A percentile compares a stretch with the other conserved stretches of the same genome.
Evolutionary conservation across 306 rosid genomes (phyloP).

Genomic region (Sphenostylis stenocarpa): DNA sequence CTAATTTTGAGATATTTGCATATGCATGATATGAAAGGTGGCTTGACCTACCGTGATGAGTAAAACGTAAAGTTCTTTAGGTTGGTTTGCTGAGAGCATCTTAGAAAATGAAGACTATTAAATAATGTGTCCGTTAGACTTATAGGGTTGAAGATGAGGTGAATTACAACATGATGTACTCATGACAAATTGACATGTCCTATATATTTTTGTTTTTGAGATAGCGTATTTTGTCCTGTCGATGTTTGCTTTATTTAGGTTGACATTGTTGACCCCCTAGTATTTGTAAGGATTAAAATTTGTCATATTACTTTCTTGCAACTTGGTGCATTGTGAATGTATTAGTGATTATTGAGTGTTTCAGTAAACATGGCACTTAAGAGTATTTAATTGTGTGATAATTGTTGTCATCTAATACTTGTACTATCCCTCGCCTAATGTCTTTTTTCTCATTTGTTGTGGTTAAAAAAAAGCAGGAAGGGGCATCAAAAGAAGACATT

Average conservation of each 20-base stretch:
- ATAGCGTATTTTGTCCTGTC: conserved; percentile 4
- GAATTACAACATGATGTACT: background rate
- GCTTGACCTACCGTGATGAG: background rate
- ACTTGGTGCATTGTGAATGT: conserved; percentile 12
- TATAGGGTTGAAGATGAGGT: conserved; percentile 2
- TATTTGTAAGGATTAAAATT: background rate
- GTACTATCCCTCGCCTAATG: conserved; percentile 1
- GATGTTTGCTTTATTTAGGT: conserved; percentile 19
- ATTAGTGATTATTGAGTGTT: conserved; percentile 1
- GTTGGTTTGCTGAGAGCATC: conserved; percentile 19
- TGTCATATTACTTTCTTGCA: conserved; percentile 23
- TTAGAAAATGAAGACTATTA: background rate
- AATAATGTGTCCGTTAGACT: background rate
- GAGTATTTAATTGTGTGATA: conserved; percentile 14
- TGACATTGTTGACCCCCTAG: conserved; percentile 16
- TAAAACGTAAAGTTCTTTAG: conserved; percentile 22
- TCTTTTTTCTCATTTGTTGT: conserved; percentile 20
- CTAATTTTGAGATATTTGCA: conserved; percentile 4
- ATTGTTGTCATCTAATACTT: conserved; percentile 18
- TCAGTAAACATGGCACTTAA: background rate
- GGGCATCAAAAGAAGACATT: conserved; percentile 91
- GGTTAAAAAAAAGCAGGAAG: conserved; percentile 67
- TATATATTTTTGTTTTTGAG: background rate
- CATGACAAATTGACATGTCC: conserved; percentile 4
- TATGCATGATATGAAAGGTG: conserved; percentile 21